Base-by-base conservation (phyloP, 2,329 filamentous ascomycete species). In the Xylariomycetidae sp. region DNA sequence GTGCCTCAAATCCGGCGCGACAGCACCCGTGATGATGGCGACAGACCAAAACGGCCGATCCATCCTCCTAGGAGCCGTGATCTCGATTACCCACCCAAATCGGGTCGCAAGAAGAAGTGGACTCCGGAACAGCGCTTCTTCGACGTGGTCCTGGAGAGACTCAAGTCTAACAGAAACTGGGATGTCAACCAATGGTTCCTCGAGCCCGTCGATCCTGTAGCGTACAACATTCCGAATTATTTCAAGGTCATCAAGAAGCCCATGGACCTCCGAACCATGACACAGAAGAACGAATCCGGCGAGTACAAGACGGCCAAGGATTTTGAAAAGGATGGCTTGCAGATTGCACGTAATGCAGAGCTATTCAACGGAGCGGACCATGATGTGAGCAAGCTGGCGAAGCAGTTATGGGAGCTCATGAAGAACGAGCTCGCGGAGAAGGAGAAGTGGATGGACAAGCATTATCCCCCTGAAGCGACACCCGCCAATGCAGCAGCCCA, bases 211-310 rank as follows among this genome's bases (percentile, higher is more conserved):
- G 92, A 98, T 55, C 88, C 92, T 1, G 89, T 96, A 22, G 90
- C 89, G 1, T 67, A 96, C 34, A 88, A 90, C 56, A 95, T 96
- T 39, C 92, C 92, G 1, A 82, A 83, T 16, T 98, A 98, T 57
- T 86, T 92, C 57, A 87, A 83, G 51, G 70, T 96, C 41, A 88
- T 98, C 64, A 96, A 95, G 68, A 87, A 89, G 56, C 92, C 92
- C 0, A 98, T 96, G 90, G 90, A 98, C 57, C 69, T 95, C 31
- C 70, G 74, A 12, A 95, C 86, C n/a, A 83, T 95, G 53, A 70
- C 75, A 22, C 70, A 72, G 25, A 93, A 93, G 60, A 70, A 95
- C 25, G 77, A 82, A 47, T 69, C 70, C 10, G 87, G 88, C 17
- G 76, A 87, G 35, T 96, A 96, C 53, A 74, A 78, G 45, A 86